phyloP scores from a whole-genome alignment of 352 stramenopile species.

The Thalassiosira hispida region DNA sequence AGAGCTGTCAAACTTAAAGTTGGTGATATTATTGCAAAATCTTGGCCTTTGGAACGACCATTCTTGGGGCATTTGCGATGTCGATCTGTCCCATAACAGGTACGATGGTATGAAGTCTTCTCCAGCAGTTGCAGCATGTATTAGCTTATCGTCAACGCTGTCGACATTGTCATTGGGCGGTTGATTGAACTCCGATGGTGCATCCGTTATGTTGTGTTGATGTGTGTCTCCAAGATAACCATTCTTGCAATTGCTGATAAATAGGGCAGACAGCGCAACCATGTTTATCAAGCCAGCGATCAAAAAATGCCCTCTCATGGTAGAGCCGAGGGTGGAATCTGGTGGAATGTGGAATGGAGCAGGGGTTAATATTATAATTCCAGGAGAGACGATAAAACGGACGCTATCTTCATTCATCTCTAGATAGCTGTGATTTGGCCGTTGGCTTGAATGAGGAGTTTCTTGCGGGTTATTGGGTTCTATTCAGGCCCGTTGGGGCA shows the following conservation, averaged over 20 bases:
- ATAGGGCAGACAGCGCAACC: constrained; percentile 10
- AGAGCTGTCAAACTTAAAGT: constrained; percentile 16
- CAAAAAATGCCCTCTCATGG: constrained; percentile 4
- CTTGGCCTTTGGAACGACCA: constrained; percentile 16
- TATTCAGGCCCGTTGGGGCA: no score
- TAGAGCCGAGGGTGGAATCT: no score
- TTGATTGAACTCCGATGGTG: constrained; percentile 15
- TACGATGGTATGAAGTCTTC: constrained; percentile 15
- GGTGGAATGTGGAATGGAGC: no score
- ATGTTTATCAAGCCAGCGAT: constrained; percentile 24
- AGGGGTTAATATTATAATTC: no score
- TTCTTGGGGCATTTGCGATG: constrained; percentile 12
- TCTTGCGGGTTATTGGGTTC: no score
- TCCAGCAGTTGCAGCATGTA: not conserved
- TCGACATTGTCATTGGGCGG: not conserved
- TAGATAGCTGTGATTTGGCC: no score
- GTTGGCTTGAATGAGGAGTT: no score
- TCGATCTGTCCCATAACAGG: constrained; percentile 19
- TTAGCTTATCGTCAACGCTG: not conserved
- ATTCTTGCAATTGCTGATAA: constrained; percentile 21
- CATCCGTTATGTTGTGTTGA: constrained; percentile 16
- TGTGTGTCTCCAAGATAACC: constrained; percentile 1
- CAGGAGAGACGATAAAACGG: no score
- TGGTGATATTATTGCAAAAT: constrained; percentile 12
- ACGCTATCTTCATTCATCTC: no score